Evolutionary conservation across 225 moss, liverwort and hornwort genomes (phyloP).

Genomic region (Lunularia cruciata): DNA sequence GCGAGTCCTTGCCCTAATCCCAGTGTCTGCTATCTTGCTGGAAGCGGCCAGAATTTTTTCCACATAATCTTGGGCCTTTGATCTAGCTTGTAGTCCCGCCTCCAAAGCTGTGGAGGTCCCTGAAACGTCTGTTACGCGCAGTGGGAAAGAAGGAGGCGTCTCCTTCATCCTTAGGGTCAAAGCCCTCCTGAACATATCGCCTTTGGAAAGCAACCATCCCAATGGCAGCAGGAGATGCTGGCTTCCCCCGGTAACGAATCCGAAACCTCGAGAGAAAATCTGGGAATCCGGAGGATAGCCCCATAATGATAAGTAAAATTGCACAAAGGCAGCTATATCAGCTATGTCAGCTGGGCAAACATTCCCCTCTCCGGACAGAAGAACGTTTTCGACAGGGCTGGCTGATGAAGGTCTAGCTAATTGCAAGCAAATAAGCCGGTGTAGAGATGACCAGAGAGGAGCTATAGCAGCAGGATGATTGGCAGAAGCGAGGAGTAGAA

Average conservation of each 20-base stretch:
- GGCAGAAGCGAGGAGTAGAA: slow-evolving; percentile 23
- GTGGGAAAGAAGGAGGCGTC: slow-evolving; percentile 17
- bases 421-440: slow-evolving; percentile 22
- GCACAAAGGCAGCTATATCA: slow-evolving; percentile 45
- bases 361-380: neutral
- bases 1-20: slow-evolving; percentile 37
- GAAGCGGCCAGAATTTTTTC: slow-evolving; percentile 41
- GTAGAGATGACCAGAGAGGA: slow-evolving; percentile 22
- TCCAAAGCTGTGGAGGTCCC: slow-evolving; percentile 28
- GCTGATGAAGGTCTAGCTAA: slow-evolving; percentile 7
- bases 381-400: neutral
- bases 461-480: slow-evolving; percentile 26
- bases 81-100: slow-evolving; percentile 33
- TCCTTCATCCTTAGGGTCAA: slow-evolving; percentile 35
- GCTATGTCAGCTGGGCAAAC: slow-evolving; percentile 14
- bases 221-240: slow-evolving; percentile 58
- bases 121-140: slow-evolving; percentile 34
- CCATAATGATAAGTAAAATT: slow-evolving; percentile 66
- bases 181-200: slow-evolving; percentile 42
- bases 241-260: slow-evolving; percentile 33
- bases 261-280: slow-evolving; percentile 40
- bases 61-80: slow-evolving; percentile 33
- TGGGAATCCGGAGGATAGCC: slow-evolving; percentile 63
- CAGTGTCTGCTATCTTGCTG: slow-evolving; percentile 29
- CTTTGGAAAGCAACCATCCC: slow-evolving; percentile 64